phyloP scores from a whole-genome alignment of 768 basidiomycete species.

The Mycena crocata region DNA sequence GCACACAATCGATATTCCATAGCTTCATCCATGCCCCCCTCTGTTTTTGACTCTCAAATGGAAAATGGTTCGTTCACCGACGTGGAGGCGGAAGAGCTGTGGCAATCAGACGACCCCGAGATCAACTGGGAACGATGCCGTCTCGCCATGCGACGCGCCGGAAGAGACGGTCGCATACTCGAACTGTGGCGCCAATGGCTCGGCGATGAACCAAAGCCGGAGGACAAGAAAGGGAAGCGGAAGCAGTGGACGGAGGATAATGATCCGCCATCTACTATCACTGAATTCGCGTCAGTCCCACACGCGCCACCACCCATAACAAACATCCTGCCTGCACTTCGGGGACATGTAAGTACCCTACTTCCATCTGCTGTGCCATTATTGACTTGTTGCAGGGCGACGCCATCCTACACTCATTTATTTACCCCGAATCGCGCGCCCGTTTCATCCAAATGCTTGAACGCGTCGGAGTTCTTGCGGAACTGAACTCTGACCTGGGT shows the following conservation, averaged over 20 bases:
- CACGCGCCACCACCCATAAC: slow-evolving; percentile 43
- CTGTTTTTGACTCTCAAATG: slow-evolving; percentile 35
- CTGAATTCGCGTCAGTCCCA: slow-evolving; percentile 36
- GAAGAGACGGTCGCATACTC: slow-evolving; percentile 77
- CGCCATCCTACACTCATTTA: slow-evolving; percentile 66
- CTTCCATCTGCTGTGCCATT: slow-evolving; percentile 3
- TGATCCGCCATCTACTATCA: slow-evolving; percentile 41
- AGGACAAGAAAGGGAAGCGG: slow-evolving; percentile 48
- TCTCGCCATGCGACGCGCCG: slow-evolving; percentile 61
- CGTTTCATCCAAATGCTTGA: slow-evolving; percentile 69
- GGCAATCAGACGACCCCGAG: slow-evolving; percentile 62
- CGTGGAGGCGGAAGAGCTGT: slow-evolving; percentile 53
- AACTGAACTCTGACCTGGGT: slow-evolving; percentile 42
- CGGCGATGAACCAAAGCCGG: slow-evolving; percentile 47
- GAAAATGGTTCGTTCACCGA: slow-evolving; percentile 26
- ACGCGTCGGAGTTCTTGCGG: slow-evolving; percentile 56
- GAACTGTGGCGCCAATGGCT: slow-evolving; percentile 85
- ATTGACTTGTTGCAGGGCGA: slow-evolving; percentile 56
- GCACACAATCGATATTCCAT: slow-evolving; percentile 38
- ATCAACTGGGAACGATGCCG: slow-evolving; percentile 73
- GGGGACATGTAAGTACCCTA: slow-evolving; percentile 63
- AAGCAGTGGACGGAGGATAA: slow-evolving; percentile 64
- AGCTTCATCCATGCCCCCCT: slow-evolving; percentile 44
- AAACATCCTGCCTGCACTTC: slow-evolving; percentile 63
- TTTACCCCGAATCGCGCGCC: slow-evolving; percentile 82